Base-by-base conservation (phyloP, 495 filamentous ascomycete genomes). In the Parachaetomium inaequale region DNA sequence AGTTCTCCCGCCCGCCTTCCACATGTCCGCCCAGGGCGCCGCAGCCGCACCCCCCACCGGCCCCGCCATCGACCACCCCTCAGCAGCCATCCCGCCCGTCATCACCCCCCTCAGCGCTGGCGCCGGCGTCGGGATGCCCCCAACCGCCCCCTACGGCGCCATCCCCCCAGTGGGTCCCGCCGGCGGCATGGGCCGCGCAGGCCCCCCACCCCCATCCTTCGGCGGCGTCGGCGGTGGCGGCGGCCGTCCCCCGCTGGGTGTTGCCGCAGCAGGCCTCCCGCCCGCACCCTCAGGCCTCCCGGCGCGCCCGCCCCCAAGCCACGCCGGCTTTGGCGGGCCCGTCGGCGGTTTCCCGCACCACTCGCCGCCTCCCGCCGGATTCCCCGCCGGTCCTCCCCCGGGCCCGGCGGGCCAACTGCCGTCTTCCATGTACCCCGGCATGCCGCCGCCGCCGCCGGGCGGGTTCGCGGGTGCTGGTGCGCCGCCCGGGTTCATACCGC, bases 251-350 rank as follows among this genome's bases (percentile, higher is more conserved):
- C 36, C 58, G 19, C 40, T 63, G 55, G 45, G 45, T 17, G 70
- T 64, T 45, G 62, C 72, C 56, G 62, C 75, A 3, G 74, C 47
- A 53, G 15, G 19, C 10, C 72, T 80, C 23, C 84, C 77, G 3
- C 80, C 88, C 25, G 87, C 91, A 2, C 92, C 90, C 2, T 87
- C 88, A 6, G 89, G 90, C 25, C 74, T 93, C 15, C 92, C 90
- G 21, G 88, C 89, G 26, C 81, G 91, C 31, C 90, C 92, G 1
- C 90, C 91, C 3, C 90, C 87, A 3, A 89, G 86, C 40, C 87
- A 92, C 64, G 86, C 78, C 57, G 88, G 88, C 10, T 94, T 91
- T 68, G 88, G 88, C 17, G 88, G 88, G 11, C 90, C 90, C 8
- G 85, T 88, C 28, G 65, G 62, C 64, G 81, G 85, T 40, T 92